Evolutionary conservation across 129 eudicot species (phyloP), one percentile per base, ranked within the genome.

Genomic region (Artemisia tridentata): DNA sequence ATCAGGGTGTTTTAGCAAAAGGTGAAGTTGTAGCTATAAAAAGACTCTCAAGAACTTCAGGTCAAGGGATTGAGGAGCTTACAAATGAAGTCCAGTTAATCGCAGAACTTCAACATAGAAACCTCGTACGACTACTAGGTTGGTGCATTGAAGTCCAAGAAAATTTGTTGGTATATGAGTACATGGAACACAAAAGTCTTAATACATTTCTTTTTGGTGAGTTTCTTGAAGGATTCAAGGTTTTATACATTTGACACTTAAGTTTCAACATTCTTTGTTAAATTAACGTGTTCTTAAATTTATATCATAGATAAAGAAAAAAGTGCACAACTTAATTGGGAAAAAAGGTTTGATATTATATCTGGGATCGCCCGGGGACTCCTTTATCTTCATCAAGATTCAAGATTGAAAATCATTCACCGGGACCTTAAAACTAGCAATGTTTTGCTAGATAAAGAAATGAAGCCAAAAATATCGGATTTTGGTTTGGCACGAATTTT

Each of bases 401-500:
- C 97, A 25, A 80, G 97, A 61, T 84, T 88, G 16, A 84, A 90
- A 70, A 88, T 91, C n/a, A 84, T 91, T 66, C 97, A 91, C 72
- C 72, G 97, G 49, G 97, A 91, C 74, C 88, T 91, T 41, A 91
- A 91, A 80, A 86, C 92, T 14, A 88, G 97, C 73, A 91, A 91
- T 71, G 79, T 91, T 75, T 84, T 91, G 23, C 84, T 91, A 10
- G 97, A 91, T 46, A 74, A 77, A 60, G 92, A 88, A 25, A 83
- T 91, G 92, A 82, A 64, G 64, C 96, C 97, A 0, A 91, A 91
- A 77, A 91, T 91, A 68, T 91, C 96, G 19, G 96, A 91, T 73
- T 91, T 91, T 72, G 97, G 97, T 45, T 88, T 91, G 96, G 96
- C 97, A 3, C 80, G 97, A 59, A 86, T 85, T 52, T 91, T 88